These are phyloP conservation scores for Nitzschia sp. DNA, from an alignment of 108 stramenopile species.

Conservation along the genomic window DNA sequence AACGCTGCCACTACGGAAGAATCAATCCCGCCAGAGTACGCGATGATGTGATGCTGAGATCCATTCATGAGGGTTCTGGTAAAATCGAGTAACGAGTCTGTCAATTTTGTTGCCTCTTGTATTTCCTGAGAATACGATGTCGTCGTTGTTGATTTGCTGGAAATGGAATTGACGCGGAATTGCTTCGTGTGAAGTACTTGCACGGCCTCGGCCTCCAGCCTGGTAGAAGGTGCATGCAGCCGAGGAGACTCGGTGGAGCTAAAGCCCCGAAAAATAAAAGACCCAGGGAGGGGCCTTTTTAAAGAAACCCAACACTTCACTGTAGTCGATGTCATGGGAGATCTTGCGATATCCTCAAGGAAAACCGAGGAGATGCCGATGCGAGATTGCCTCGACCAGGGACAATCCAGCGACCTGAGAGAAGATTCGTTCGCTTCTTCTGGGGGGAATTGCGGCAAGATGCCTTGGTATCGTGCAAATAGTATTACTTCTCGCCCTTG, in stretches of 20 bases:
- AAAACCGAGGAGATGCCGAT: too few relatives aligned
- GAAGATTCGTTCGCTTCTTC: too few relatives aligned
- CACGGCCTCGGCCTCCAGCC: not conserved
- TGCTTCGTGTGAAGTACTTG: not conserved
- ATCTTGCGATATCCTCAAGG: too few relatives aligned
- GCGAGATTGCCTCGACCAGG: too few relatives aligned
- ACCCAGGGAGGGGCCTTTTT: too few relatives aligned
- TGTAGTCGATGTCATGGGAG: too few relatives aligned
- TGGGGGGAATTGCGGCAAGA: too few relatives aligned
- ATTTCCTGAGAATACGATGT: constrained; percentile 16
- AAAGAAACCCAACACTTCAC: too few relatives aligned
- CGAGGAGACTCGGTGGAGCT: not conserved
- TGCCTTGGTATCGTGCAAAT: too few relatives aligned
- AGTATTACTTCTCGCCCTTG: too few relatives aligned
- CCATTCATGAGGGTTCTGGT: constrained; percentile 39
- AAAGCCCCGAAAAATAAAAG: too few relatives aligned
- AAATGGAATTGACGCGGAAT: not conserved
- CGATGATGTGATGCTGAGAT: constrained; percentile 62
- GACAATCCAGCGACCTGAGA: too few relatives aligned
- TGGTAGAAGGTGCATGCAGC: not conserved
- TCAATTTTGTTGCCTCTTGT: constrained; percentile 23
- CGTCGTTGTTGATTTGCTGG: not conserved
- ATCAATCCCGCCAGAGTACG: constrained; percentile 94
- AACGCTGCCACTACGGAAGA: constrained; percentile 86
- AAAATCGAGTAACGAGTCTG: constrained; percentile 32